Evolutionary conservation across 2,329 filamentous ascomycete genomes (phyloP).

Genomic region (Juglanconis oblonga): DNA sequence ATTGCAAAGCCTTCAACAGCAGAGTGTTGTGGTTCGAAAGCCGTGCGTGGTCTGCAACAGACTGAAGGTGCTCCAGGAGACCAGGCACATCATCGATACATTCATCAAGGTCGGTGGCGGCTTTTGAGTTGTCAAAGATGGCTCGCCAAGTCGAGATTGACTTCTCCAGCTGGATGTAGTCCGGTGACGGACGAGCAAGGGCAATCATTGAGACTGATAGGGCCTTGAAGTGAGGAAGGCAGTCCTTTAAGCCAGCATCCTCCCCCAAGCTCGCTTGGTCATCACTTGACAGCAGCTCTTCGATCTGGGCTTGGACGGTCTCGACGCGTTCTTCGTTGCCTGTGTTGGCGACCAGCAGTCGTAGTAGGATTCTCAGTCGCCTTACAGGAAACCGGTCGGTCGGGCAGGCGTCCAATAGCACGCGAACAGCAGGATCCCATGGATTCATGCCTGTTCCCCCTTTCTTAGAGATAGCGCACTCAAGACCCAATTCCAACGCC

Average conservation of each 20-base stretch:
- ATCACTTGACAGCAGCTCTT: conserved; percentile 35
- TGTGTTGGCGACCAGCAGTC: conserved; percentile 47
- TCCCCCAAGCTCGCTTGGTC: conserved; percentile 38
- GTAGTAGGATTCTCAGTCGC: conserved; percentile 48
- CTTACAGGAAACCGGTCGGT: conserved; percentile 50
- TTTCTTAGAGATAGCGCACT: conserved; percentile 37
- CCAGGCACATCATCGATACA: conserved; percentile 48
- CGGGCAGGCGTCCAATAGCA: conserved; percentile 49
- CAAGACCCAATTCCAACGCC: conserved; percentile 59
- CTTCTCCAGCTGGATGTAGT: conserved; percentile 30
- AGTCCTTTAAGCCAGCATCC: conserved; percentile 42
- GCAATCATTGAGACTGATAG: conserved; percentile 43
- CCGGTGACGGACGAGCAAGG: conserved; percentile 37
- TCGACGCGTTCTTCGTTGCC: conserved; percentile 39
- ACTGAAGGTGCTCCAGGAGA: conserved; percentile 48
- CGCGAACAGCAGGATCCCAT: conserved; percentile 42
- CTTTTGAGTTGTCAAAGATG: conserved; percentile 37
- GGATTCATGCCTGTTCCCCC: conserved; percentile 33
- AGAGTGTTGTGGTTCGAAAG: conserved; percentile 48
- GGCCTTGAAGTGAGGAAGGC: conserved; percentile 46
- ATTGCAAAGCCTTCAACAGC: conserved; percentile 44
- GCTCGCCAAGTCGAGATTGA: conserved; percentile 43
- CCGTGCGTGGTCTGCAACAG: conserved; percentile 48
- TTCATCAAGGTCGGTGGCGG: conserved; percentile 38
- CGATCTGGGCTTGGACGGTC: conserved; percentile 38